Conservation (phyloP, 2,329 filamentous ascomycete species). For the Beauveria medogensis region DNA sequence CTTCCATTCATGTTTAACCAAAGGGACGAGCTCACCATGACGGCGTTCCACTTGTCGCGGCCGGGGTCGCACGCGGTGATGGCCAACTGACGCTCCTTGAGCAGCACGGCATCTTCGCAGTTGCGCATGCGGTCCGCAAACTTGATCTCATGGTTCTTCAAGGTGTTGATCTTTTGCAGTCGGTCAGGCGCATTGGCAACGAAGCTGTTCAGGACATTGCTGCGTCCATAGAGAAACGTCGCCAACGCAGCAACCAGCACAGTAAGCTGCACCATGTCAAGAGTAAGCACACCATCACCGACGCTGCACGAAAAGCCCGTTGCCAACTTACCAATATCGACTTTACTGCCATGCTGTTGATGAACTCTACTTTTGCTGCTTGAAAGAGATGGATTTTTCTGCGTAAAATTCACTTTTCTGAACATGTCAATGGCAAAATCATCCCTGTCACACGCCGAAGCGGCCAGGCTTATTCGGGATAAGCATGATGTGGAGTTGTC, state of each 20-base stretch:
- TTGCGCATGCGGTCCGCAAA: slow-evolving; percentile 30
- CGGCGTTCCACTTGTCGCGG: slow-evolving; percentile 32
- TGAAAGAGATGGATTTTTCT: too few relatives aligned
- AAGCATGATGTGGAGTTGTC: too few relatives aligned
- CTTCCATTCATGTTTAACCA: too few relatives aligned
- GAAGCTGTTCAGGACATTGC: slow-evolving; percentile 15
- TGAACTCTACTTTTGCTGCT: not conserved
- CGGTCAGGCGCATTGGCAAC: slow-evolving; percentile 23
- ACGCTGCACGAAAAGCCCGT: not conserved
- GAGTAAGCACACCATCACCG: not conserved
- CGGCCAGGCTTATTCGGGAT: not conserved
- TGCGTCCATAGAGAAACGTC: slow-evolving; percentile 14
- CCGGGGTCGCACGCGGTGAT: slow-evolving; percentile 31
- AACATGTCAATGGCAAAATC: not conserved
- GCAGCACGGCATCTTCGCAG: slow-evolving; percentile 31
- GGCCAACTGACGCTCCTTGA: slow-evolving; percentile 27
- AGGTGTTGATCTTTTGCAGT: slow-evolving; percentile 21
- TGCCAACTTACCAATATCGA: not conserved
- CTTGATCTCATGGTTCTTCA: slow-evolving; percentile 22
- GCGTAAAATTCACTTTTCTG: too few relatives aligned
- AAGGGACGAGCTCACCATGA: slow-evolving; percentile 25
- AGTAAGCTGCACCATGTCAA: not conserved
- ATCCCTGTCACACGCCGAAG: not conserved
- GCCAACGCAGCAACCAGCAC: slow-evolving; percentile 9
- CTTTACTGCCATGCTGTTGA: not conserved